phyloP scores from a whole-genome alignment of 768 basidiomycete genomes.

The Daedaleopsis nitida region DNA sequence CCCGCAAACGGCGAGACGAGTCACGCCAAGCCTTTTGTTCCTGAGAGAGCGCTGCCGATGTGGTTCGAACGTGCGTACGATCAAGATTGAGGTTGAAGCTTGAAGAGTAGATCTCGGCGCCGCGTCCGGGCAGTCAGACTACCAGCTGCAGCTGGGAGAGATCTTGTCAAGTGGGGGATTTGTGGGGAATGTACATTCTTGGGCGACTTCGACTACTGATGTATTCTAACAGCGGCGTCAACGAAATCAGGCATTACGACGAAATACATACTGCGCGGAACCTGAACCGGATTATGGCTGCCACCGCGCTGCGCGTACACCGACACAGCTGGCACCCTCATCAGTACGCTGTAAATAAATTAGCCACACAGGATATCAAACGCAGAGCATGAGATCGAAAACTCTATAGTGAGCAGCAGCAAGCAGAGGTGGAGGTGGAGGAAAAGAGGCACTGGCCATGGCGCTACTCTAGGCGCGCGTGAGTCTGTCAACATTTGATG shows the following conservation, averaged over 20 bases:
- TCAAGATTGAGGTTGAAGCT: too few relatives aligned
- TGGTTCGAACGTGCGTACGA: too few relatives aligned
- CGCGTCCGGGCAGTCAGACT: background rate
- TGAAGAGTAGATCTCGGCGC: too few relatives aligned
- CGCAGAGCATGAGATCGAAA: background rate
- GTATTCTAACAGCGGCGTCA: background rate
- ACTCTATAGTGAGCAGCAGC: background rate
- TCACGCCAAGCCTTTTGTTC: too few relatives aligned
- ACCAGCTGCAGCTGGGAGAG: background rate
- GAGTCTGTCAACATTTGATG: slow-evolving; percentile 49
- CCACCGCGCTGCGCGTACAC: background rate
- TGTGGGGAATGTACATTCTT: background rate
- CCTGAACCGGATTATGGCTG: background rate
- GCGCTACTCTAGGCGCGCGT: background rate
- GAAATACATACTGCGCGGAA: background rate
- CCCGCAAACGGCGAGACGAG: too few relatives aligned
- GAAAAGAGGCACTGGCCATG: too few relatives aligned
- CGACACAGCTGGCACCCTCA: background rate
- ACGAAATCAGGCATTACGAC: background rate
- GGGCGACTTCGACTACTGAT: background rate
- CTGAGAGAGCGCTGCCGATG: too few relatives aligned
- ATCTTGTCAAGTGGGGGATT: background rate
- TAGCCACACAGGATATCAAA: background rate
- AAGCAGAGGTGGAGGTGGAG: background rate
- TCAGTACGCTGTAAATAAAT: background rate